A percentile compares a stretch with the other conserved stretches of the same genome.
These are phyloP conservation scores for Candida xyloterini DNA, from an alignment of 805 yeast genomes.

Conservation along the genomic window DNA sequence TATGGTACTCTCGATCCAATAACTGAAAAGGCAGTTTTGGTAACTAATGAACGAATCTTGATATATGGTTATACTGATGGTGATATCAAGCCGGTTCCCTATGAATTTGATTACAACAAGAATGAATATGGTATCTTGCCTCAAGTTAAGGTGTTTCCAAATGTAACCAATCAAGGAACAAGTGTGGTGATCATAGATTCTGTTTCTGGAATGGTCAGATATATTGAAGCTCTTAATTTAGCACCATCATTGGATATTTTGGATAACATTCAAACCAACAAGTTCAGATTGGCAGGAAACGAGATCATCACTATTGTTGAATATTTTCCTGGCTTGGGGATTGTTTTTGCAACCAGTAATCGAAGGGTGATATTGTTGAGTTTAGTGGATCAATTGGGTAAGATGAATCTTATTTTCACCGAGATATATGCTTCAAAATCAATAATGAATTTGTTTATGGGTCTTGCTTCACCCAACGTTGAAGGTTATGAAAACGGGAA, in stretches of 20 bases:
- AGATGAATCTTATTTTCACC: constrained; percentile 37
- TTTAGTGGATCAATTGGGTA: constrained; percentile 67
- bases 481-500: constrained; percentile 29
- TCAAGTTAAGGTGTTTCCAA: constrained; percentile 59
- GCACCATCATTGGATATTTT: constrained; percentile 53
- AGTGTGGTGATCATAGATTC: constrained; percentile 70
- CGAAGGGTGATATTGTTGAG: constrained; percentile 63
- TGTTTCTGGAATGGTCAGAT: constrained; percentile 55
- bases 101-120: constrained; percentile 44
- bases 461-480: constrained; percentile 17
- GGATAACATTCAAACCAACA: constrained; percentile 33
- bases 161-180: constrained; percentile 51
- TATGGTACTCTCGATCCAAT: constrained; percentile 25
- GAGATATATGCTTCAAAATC: constrained; percentile 25
- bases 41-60: constrained; percentile 49
- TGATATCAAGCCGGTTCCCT: constrained; percentile 56
- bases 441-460: constrained; percentile 19
- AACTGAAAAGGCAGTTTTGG: constrained; percentile 30
- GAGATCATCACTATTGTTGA: constrained; percentile 60
- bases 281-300: constrained; percentile 42
- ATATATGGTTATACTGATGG: constrained; percentile 69
- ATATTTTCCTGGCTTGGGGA: constrained; percentile 71
- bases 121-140: constrained; percentile 37
- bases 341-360: constrained; percentile 64
- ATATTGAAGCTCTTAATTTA: constrained; percentile 70